Evolutionary conservation across 169 alveolate species (phyloP), one percentile per base, ranked within the genome.

Genomic region (Neospora caninum): DNA sequence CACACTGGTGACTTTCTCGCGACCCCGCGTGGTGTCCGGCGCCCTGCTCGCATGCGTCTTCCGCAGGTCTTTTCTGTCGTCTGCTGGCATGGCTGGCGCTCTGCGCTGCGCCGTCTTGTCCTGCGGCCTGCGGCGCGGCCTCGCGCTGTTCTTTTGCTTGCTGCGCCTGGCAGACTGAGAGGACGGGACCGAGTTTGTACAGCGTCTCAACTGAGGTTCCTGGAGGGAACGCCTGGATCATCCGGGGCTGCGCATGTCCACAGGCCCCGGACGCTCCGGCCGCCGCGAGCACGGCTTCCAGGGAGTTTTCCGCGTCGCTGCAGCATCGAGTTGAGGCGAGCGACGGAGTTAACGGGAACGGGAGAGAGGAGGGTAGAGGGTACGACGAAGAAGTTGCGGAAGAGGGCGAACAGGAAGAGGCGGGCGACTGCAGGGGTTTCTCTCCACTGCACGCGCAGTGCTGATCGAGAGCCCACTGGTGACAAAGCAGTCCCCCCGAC

Each of bases 141-240:
- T 18, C 86, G 41, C 86, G 86, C 86, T 78, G 86, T 16, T 78
- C 86, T n/a, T 78, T 78, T 43, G 45, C 86, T 78, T 78, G 86
- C 89, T 82, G 89, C 20, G 13, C 43, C 64, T 41, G 67, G 89
- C 89, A 82, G 69, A 82, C 89, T 20, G 54, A 38, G 64, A 82
- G 89, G 25, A 82, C 39, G 6, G 69, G 53, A 4, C 89, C 89
- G 38, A 82, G 38, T 36, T 18, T 41, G 64, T 82, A 82, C 43
- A 41, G 41, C 43, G 54, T 18, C 25, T 82, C 89, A 41, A 82
- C 10, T 2, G 69, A 42, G 67, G 38, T 43, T 9, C 89, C 67
- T 36, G 89, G n/a, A 10, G 89, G 89, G 34, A 82, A 42, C 58
- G 31, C 31, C 64, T 82, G 89, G 42, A 78, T 78, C 39, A 43